Conservation (phyloP, 139 green algal species). For the Chlamydomonas sp. region DNA sequence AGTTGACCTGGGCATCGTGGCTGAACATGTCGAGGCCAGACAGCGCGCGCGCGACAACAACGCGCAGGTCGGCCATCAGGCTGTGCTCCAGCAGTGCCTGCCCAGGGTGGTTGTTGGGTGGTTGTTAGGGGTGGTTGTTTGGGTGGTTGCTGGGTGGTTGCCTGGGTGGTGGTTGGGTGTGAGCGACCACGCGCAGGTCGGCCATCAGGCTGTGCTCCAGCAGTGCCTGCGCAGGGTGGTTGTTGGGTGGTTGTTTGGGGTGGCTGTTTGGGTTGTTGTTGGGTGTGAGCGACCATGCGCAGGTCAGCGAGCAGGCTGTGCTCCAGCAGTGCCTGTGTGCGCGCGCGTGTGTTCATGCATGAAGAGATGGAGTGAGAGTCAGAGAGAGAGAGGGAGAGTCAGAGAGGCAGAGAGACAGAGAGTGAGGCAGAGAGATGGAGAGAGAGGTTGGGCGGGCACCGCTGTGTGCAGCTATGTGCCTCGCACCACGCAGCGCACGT, state of each 20-base stretch:
- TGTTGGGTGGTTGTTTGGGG: not conserved
- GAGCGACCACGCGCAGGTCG: slow-evolving; percentile 74
- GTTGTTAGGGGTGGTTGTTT: not conserved
- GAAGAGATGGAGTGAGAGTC: too few relatives aligned
- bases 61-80: slow-evolving; percentile 79
- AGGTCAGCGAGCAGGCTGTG: slow-evolving; percentile 83
- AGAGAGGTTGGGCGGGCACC: too few relatives aligned
- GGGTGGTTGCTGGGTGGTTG: too few relatives aligned
- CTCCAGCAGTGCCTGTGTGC: slow-evolving; percentile 48
- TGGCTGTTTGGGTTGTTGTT: too few relatives aligned
- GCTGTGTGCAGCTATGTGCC: too few relatives aligned
- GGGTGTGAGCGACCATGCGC: slow-evolving; percentile 57
- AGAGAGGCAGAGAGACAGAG: too few relatives aligned
- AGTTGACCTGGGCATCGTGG: too few relatives aligned
- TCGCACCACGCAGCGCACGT: too few relatives aligned
- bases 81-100: slow-evolving; percentile 58
- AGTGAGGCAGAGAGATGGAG: too few relatives aligned
- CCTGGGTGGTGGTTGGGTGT: too few relatives aligned
- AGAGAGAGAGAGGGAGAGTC: too few relatives aligned
- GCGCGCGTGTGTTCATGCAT: too few relatives aligned
- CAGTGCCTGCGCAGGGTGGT: not conserved
- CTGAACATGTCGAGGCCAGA: slow-evolving; percentile 84
- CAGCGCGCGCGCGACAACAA: slow-evolving; percentile 73
- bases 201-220: slow-evolving; percentile 80
- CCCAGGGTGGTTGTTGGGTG: not conserved